Percentiles rank a stretch among this genome's conserved stretches.
Conservation (phyloP, 306 rosid genomes). For the Rosa chinensis region DNA sequence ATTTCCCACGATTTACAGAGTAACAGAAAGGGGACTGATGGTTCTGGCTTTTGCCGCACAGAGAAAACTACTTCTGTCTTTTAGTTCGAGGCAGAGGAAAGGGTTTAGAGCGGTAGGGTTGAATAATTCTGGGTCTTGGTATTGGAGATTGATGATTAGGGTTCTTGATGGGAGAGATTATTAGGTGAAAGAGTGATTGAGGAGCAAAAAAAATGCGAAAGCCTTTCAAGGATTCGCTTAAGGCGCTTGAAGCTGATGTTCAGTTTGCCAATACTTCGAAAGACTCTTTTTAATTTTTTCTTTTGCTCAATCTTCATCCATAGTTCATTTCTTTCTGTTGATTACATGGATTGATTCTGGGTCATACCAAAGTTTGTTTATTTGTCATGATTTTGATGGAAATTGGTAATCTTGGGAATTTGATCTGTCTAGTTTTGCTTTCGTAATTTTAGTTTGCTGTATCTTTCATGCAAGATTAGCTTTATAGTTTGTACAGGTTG, state of each 20-base stretch:
- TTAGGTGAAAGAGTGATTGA: conserved; percentile 27
- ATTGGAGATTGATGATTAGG: conserved; percentile 4
- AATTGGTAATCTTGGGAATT: not conserved
- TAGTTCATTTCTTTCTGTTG: not conserved
- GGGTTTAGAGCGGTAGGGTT: too few relatives aligned
- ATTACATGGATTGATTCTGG: conserved; percentile 14
- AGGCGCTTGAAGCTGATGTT: conserved; percentile 92
- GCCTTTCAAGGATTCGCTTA: conserved; percentile 90
- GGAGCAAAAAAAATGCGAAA: conserved; percentile 46
- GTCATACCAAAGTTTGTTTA: conserved; percentile 14
- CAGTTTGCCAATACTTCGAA: conserved; percentile 86
- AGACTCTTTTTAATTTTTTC: conserved; percentile 4
- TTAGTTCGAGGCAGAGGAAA: not conserved
- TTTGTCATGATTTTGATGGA: not conserved
- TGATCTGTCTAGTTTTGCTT: not conserved
- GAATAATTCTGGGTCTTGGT: not conserved
- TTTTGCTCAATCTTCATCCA: not conserved
- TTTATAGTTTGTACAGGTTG: not conserved
- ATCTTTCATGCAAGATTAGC: too few relatives aligned
- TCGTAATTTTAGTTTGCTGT: not conserved
- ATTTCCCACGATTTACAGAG: too few relatives aligned
- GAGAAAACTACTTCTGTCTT: not conserved
- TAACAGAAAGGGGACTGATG: too few relatives aligned
- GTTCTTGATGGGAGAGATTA: not conserved
- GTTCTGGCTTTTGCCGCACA: too few relatives aligned